A percentile compares a stretch with the other conserved stretches of the same genome.
Conservation (phyloP, 208 protist species). For the Leishmania tropica region DNA sequence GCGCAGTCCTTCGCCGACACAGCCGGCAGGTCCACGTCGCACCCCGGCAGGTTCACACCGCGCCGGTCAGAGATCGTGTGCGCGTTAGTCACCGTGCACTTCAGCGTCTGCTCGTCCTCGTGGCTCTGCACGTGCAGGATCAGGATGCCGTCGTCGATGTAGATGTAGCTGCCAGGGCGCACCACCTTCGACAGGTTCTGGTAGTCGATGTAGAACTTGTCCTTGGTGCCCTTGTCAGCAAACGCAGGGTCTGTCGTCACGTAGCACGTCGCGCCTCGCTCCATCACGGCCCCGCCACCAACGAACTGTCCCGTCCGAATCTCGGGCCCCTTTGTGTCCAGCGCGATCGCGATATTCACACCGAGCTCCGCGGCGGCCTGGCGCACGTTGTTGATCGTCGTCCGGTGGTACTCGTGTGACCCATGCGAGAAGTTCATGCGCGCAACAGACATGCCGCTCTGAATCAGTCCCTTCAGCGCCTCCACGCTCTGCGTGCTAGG, state of each 20-base stretch:
- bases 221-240: constrained; percentile 77
- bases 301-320: constrained; percentile 95
- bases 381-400: constrained; percentile 95
- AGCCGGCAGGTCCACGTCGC: constrained; percentile 86
- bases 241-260: constrained; percentile 92
- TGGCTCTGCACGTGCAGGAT: constrained; percentile 82
- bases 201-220: constrained; percentile 95
- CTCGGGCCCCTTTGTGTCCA: constrained; percentile 98
- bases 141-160: constrained; percentile 98
- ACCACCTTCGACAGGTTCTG: constrained; percentile 79
- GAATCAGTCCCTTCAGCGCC: constrained; percentile 90
- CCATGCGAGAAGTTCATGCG: constrained; percentile 99
- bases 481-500: constrained; percentile 95
- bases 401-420: constrained; percentile 95
- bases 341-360: constrained; percentile 92
- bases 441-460: constrained; percentile 96
- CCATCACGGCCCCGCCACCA: constrained; percentile 70
- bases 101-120: constrained; percentile 75
- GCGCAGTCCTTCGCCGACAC: constrained; percentile 93
- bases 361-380: constrained; percentile 84
- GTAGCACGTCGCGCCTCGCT: constrained; percentile 76
- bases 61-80: constrained; percentile 85
- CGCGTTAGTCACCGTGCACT: constrained; percentile 81
- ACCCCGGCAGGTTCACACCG: constrained; percentile 89
- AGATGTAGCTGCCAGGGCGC: constrained; percentile 87